Percentiles rank a stretch among this genome's conserved stretches.
These are phyloP conservation scores for Exophiala oligosperma DNA, from an alignment of 2,329 filamentous ascomycete species.

Conservation along the genomic window DNA sequence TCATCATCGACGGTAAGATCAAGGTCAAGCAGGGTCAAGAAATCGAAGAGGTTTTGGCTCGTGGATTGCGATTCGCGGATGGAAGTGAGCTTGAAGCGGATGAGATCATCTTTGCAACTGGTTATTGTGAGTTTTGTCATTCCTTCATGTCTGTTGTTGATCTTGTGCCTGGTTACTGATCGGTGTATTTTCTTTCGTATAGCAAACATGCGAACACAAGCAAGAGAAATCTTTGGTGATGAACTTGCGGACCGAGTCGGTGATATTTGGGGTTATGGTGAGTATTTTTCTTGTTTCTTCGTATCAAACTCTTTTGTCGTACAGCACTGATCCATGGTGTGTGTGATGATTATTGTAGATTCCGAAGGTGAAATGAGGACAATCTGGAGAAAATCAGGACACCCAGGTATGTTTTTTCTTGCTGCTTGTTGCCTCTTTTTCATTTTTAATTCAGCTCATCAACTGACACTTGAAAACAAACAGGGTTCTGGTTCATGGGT, in stretches of 20 bases:
- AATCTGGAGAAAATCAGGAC: constrained; percentile 63
- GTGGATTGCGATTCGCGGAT: constrained; percentile 55
- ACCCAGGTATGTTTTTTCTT: constrained; percentile 47
- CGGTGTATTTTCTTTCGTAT: no score
- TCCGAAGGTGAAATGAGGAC: constrained; percentile 55
- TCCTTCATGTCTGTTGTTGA: no score
- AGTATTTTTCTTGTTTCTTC: no score
- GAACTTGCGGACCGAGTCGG: constrained; percentile 58
- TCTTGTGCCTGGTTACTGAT: no score
- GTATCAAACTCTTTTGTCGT: no score
- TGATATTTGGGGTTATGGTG: constrained; percentile 61
- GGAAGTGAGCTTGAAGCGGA: constrained; percentile 61
- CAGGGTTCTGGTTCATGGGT: constrained; percentile 63
- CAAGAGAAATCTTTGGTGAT: constrained; percentile 62
- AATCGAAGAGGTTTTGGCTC: constrained; percentile 53
- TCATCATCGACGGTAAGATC: constrained; percentile 65
- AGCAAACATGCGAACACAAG: constrained; percentile 65
- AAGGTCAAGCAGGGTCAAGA: constrained; percentile 64
- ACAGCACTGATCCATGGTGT: not conserved
- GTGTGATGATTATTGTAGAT: constrained; percentile 32
- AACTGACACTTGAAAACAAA: no score
- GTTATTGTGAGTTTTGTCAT: constrained; percentile 44
- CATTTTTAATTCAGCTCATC: no score
- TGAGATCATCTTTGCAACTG: constrained; percentile 60
- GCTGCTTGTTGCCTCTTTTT: no score